A percentile compares a stretch with the other conserved stretches of the same genome.
phyloP scores from a whole-genome alignment of 2,329 filamentous ascomycete genomes.

The Epichloe uncinata region DNA sequence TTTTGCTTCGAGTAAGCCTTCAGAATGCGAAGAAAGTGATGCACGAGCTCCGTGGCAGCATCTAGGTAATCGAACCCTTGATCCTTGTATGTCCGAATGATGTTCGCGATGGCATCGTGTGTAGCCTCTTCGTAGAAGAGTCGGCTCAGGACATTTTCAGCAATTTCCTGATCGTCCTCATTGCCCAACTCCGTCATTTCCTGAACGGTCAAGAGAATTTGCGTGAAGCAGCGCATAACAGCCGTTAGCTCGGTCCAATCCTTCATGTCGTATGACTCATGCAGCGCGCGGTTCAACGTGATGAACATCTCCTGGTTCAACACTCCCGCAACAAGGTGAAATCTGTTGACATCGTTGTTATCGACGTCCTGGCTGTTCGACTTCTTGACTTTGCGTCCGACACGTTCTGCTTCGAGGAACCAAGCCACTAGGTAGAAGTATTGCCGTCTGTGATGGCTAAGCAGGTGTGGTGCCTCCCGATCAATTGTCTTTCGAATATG shows the following conservation, averaged over 20 bases:
- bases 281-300: slow-evolving; percentile 70
- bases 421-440: slow-evolving; percentile 88
- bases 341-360: slow-evolving; percentile 53
- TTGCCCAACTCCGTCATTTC: slow-evolving; percentile 75
- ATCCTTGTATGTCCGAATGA: slow-evolving; percentile 78
- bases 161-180: slow-evolving; percentile 95
- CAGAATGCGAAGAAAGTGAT: slow-evolving; percentile 83
- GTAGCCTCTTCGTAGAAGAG: slow-evolving; percentile 98
- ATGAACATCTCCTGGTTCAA: slow-evolving; percentile 94
- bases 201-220: slow-evolving; percentile 83
- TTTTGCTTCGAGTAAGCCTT: slow-evolving; percentile 94
- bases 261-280: slow-evolving; percentile 66
- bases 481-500: slow-evolving; percentile 83
- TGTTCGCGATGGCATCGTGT: slow-evolving; percentile 71
- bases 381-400: slow-evolving; percentile 49
- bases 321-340: slow-evolving; percentile 76
- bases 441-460: slow-evolving; percentile 64
- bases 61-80: slow-evolving; percentile 92
- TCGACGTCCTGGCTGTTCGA: slow-evolving; percentile 28
- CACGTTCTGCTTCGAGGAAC: slow-evolving; percentile 80
- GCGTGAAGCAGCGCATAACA: slow-evolving; percentile 86
- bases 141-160: slow-evolving; percentile 88
- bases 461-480: slow-evolving; percentile 70
- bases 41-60: slow-evolving; percentile 76
- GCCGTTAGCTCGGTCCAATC: slow-evolving; percentile 78